phyloP scores from a whole-genome alignment of 2,329 filamentous ascomycete species.

The Epichloe coenophiala region DNA sequence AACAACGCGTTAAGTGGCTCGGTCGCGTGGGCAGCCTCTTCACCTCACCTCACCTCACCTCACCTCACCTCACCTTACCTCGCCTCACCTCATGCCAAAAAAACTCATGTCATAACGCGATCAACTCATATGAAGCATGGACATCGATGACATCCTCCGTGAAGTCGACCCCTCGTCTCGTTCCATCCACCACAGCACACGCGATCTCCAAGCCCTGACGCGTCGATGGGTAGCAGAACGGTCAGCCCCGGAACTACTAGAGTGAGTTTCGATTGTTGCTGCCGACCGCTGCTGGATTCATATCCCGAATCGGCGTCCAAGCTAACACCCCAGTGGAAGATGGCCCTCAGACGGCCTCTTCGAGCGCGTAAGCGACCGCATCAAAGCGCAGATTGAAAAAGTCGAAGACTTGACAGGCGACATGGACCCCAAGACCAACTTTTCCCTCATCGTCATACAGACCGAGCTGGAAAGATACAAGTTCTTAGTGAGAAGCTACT shows the following conservation, averaged over 20 bases:
- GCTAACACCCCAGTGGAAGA: constrained; percentile 19
- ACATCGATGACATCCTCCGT: constrained; percentile 68
- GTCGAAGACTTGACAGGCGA: constrained; percentile 68
- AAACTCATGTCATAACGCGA: not conserved
- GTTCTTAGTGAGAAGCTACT: constrained; percentile 71
- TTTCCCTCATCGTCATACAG: constrained; percentile 86
- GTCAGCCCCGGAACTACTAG: constrained; percentile 75
- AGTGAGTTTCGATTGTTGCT: constrained; percentile 33
- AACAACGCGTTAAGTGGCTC: no score
- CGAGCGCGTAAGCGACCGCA: constrained; percentile 63
- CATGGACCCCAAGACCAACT: constrained; percentile 84
- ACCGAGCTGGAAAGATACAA: constrained; percentile 93
- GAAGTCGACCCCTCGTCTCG: constrained; percentile 52
- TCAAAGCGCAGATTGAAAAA: constrained; percentile 55
- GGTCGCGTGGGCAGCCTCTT: no score
- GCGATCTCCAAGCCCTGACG: constrained; percentile 79
- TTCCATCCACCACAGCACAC: constrained; percentile 42
- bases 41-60: not conserved
- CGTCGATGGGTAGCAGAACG: constrained; percentile 89
- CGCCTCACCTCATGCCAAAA: not conserved
- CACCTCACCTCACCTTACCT: not conserved
- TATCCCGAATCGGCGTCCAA: not conserved
- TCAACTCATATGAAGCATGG: constrained; percentile 33
- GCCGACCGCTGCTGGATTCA: no score
- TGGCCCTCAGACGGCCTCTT: constrained; percentile 62